Evolutionary conservation across 305 asterid genomes (phyloP).

Genomic region (Fraxinus greggii): DNA sequence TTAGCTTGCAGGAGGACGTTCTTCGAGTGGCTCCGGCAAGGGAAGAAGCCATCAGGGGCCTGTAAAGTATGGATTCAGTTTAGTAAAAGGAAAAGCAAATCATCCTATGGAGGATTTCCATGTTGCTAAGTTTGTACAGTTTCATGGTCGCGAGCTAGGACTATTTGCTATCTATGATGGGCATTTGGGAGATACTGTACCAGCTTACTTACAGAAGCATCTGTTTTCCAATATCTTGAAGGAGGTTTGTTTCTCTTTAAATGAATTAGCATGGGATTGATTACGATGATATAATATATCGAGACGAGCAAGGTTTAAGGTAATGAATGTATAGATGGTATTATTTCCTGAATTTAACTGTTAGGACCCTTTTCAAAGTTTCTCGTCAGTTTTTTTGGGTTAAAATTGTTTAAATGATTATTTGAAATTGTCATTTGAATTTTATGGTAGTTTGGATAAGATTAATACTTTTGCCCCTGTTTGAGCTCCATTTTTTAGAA

Average conservation of each 20-base stretch:
- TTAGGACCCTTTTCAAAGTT: background rate
- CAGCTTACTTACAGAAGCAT: slow-evolving; percentile 82
- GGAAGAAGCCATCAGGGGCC: slow-evolving; percentile 67
- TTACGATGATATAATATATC: background rate
- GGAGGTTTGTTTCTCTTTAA: slow-evolving; percentile 53
- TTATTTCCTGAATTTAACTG: background rate
- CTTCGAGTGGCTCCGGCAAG: slow-evolving; percentile 66
- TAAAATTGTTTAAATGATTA: background rate
- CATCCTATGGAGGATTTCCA: slow-evolving; percentile 99
- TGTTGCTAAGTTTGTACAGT: slow-evolving; percentile 78
- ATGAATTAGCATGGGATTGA: background rate
- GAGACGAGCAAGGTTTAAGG: background rate
- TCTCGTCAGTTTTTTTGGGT: background rate
- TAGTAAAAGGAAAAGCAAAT: slow-evolving; percentile 80
- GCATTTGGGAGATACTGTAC: slow-evolving; percentile 82
- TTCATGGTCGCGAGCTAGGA: slow-evolving; percentile 71
- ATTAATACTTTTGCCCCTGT: background rate
- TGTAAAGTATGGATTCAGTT: slow-evolving; percentile 69
- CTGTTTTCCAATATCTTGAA: slow-evolving; percentile 73
- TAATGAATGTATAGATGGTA: background rate
- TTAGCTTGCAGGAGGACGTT: slow-evolving; percentile 61
- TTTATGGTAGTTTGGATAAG: background rate
- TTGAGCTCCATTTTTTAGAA: background rate
- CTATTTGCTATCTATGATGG: slow-evolving; percentile 90
- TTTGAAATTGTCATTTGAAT: background rate